Base-by-base conservation (phyloP, 306 rosid species). In the Casuarina cunninghamiana region DNA sequence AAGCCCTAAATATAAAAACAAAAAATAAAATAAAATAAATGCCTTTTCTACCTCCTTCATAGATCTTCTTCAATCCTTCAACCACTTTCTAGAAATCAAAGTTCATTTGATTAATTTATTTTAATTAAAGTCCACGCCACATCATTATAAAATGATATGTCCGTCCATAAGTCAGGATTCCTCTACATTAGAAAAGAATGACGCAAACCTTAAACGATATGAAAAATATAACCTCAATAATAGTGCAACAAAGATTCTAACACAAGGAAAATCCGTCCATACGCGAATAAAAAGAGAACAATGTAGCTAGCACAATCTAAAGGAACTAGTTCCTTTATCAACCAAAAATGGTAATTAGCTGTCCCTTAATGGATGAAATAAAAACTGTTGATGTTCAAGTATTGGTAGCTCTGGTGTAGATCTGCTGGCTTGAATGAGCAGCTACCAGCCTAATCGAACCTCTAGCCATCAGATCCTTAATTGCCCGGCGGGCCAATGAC, bases 401-500 rank as follows among this genome's bases (percentile, higher is more conserved):
- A 49, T 76, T 71, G 67, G 81, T 79, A n/a, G 83, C 54, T 72
- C 83, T 79, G 35, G 86, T 80, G 79, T 77, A 84, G 62, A 80
- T 84, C 54, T 77, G 82, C 54, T 84, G 87, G 73, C 82, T 80
- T 35, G 84, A 73, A 80, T 80, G 87, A 6, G 79, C 62, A 50
- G 57, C 21, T 37, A 80, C 69, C 42, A 84, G 55, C 79, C 84
- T 80, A 67, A 80, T 77, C 17, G 81, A 77, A 2, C 84, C 87
- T 68, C 77, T 68, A 35, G 81, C 79, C 87, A 80, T 80, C 48
- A 73, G 42, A 10, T 76, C 84, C 39, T 68, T 84, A 39, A 77
- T 84, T 32, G 79, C 84, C 3, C 74, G 76, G 62, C 87, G 84
- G 5, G 87, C 87, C 82, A 84, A 58, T 44, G 84, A 84, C 73